Evolutionary conservation across 495 filamentous ascomycete species (phyloP).

Genomic region (Penicillium soppii): DNA sequence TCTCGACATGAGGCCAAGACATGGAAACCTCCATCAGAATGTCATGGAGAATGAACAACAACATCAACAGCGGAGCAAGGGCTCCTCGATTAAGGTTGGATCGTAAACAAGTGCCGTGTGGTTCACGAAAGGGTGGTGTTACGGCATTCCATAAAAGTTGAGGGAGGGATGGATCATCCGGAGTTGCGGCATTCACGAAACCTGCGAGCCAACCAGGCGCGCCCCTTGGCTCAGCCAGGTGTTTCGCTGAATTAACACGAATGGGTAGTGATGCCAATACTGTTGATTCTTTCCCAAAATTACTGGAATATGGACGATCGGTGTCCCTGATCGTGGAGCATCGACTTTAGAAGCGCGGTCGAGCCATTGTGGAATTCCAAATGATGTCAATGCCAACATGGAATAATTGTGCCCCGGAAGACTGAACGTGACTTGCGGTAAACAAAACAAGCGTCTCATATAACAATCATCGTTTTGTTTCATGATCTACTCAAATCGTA

Average conservation of each 20-base stretch:
- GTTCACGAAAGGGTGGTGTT: constrained; percentile 10
- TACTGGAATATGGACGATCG: constrained; percentile 14
- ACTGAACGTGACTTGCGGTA: too few species aligned
- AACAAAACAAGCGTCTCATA: too few species aligned
- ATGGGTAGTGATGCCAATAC: constrained; percentile 7
- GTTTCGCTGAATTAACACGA: background rate
- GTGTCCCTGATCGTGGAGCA: background rate
- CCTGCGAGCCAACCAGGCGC: constrained; percentile 11
- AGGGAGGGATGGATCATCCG: constrained; percentile 13
- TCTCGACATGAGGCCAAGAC: background rate
- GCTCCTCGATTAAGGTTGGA: background rate
- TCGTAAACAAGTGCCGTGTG: constrained; percentile 16
- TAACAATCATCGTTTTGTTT: too few species aligned
- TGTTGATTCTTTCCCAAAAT: background rate
- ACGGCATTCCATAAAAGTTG: constrained; percentile 16
- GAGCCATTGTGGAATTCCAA: constrained; percentile 6
- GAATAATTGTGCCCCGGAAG: too few species aligned
- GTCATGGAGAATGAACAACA: constrained; percentile 24
- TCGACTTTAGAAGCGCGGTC: constrained; percentile 1
- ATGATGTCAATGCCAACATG: constrained; percentile 11
- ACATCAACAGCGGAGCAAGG: background rate
- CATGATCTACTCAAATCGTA: background rate
- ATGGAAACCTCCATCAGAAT: constrained; percentile 18
- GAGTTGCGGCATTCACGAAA: constrained; percentile 17
- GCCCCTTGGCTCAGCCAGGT: background rate